Base-by-base conservation (phyloP, 1,284 basidiomycete genomes). In the Inonotus obliquus region DNA sequence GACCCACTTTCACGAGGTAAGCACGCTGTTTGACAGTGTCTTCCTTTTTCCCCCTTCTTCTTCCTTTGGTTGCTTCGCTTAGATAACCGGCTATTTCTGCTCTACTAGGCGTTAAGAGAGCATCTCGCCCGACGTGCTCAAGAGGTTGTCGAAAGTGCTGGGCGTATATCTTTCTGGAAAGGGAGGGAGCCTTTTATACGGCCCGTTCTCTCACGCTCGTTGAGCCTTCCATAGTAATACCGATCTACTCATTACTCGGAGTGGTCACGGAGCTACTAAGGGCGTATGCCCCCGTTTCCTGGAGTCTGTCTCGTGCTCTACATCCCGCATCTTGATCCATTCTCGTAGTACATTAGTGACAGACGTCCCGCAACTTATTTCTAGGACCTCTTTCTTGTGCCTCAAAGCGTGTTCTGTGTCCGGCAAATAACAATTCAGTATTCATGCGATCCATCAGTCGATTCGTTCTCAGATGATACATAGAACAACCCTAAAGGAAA, bases 121-220 rank as follows among this genome's bases (percentile, higher is more conserved):
- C 17, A 41, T 44, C 54, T 61, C 9, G 37, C 17, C 37, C 19
- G 59, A n/a, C 38, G 44, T 25, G 35, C 59, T 25, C 25, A 27
- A 49, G 17, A n/a, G 47, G 54, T 61, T 19, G 32, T 61, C 41
- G 59, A 55, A 49, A 55, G 37, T 19, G 53, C 17, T 41, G 59
- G 59, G 4, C 25, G 35, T 13, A 45, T 52, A 9, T 29, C 45
- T 9, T 61, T 61, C 45, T 55, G 60, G 45, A 51, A 21, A 21
- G 41, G 54, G 47, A 56, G 41, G 11, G 60, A 61, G 44, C 53
- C 53, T 6, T 61, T 49, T 47, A 56, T 61, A 29, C 54, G 60
- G 21, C 60, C 60, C 2, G 47, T 44, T 10, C 47, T 61, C 13
- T 56, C 32, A 51, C 53, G 60, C 11, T 61, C 60, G 32, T n/a